A percentile compares a stretch with the other conserved stretches of the same genome.
phyloP scores from a whole-genome alignment of 805 yeast genomes.

The Cyberlindnera misumaiensis region DNA sequence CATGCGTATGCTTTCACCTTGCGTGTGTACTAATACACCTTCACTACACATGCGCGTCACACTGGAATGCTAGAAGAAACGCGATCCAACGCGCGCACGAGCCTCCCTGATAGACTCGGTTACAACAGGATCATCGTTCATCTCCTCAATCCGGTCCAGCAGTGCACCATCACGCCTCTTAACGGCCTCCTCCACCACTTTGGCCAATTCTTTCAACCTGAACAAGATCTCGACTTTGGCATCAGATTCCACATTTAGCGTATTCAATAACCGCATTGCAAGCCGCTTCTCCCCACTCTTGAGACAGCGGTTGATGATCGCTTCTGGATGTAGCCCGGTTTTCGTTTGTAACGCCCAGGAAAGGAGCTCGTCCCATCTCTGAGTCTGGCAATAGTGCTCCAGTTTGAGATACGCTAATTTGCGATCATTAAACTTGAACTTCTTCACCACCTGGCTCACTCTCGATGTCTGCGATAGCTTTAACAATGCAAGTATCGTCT shows the following conservation, averaged over 20 bases:
- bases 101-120: conserved; percentile 7
- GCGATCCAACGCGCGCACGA: conserved; percentile 7
- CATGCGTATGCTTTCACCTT: too few relatives aligned
- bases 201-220: conserved; percentile 14
- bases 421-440: conserved; percentile 50
- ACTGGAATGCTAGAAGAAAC: conserved; percentile 4
- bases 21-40: too few relatives aligned
- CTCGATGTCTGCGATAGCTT: conserved; percentile 40
- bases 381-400: conserved; percentile 35
- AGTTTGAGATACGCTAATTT: conserved; percentile 51
- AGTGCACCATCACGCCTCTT: conserved; percentile 12
- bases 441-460: conserved; percentile 42
- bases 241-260: conserved; percentile 13
- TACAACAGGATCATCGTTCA: conserved; percentile 3
- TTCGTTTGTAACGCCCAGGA: conserved; percentile 62
- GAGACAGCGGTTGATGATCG: conserved; percentile 32
- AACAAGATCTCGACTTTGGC: conserved; percentile 12
- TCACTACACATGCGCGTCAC: too few relatives aligned
- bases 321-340: conserved; percentile 32
- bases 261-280: conserved; percentile 13
- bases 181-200: conserved; percentile 18
- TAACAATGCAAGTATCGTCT: conserved; percentile 41
- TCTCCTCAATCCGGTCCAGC: conserved; percentile 7
- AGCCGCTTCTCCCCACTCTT: conserved; percentile 10
- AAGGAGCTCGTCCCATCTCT: conserved; percentile 50